Percentiles rank a stretch among this genome's conserved stretches.
These are phyloP conservation scores for Apiospora marii DNA, from an alignment of 2,329 filamentous ascomycete genomes.

Conservation along the genomic window DNA sequence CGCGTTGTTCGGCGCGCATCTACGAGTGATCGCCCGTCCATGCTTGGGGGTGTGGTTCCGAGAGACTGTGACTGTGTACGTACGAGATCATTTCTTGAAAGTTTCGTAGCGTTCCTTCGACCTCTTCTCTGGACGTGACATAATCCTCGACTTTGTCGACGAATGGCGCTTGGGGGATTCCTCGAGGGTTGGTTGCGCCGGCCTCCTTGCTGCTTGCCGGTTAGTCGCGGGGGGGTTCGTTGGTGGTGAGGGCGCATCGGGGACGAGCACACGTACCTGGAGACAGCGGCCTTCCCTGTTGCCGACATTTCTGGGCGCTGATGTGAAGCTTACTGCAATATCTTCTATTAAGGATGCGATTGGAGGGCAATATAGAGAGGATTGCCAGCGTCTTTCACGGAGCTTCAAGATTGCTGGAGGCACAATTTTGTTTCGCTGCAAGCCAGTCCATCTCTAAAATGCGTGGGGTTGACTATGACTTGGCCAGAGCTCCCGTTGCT, in stretches of 20 bases:
- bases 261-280: constrained; percentile 2
- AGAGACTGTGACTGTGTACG: constrained; percentile 41
- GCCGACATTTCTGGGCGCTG: not conserved
- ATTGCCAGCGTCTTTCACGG: not conserved
- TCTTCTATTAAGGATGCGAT: not conserved
- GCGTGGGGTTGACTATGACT: constrained; percentile 18
- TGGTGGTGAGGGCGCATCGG: not conserved
- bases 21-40: not conserved
- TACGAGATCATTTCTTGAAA: constrained; percentile 96
- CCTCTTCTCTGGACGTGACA: constrained; percentile 78
- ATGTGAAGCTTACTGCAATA: not conserved
- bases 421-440: constrained; percentile 3
- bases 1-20: constrained; percentile 25
- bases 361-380: not conserved
- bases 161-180: constrained; percentile 85
- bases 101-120: constrained; percentile 80
- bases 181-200: constrained; percentile 76
- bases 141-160: constrained; percentile 91
- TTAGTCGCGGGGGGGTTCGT: constrained; percentile 24
- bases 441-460: not conserved
- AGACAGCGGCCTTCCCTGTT: constrained; percentile 23
- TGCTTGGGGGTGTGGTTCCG: not conserved
- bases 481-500: constrained; percentile 12
- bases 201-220: constrained; percentile 52
- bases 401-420: constrained; percentile 6